Base-by-base conservation (phyloP, 768 basidiomycete species). In the Suillus luteus region DNA sequence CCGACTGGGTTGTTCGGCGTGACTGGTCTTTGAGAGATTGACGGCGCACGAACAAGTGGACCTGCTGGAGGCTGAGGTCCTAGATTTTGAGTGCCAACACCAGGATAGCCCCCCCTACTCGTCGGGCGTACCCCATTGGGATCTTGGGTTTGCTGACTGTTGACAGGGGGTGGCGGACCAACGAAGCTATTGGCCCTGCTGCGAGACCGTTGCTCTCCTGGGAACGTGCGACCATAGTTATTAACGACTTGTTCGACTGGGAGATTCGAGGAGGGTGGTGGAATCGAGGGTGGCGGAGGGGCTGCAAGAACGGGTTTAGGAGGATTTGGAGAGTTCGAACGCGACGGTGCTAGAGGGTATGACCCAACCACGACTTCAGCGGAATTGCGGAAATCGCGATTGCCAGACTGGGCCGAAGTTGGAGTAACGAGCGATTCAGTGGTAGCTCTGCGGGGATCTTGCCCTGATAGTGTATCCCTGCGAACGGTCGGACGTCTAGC, bases 191-290 rank as follows among this genome's bases (percentile, higher is more conserved):
- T 84, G 59, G 81, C 80, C 52, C 85, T 78, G 70, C 85, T 87
- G 31, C 85, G 78, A 9, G 82, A 80, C 75, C 84, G 87, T 58
- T 84, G 79, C 73, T 97, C 96, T 4, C 94, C 95, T 8, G 95
- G 96, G 72, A 98, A 84, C 1, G 89, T 85, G 70, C 95, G 93
- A 33, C 89, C 85, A 71, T 98, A 98, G 66, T 87, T 83, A 0
- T 81, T 80, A 17, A 94, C 75, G 9, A 94, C 87, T n/a, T 87
- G 85, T 62, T 91, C 88, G 19, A 93, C 86, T 0, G 85, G 80
- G n/a, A 86, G 82, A 46, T 80, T 73, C 1, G 82, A 81, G 8
- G 80, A 65, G 2, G 82, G 76, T 37, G 79, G 77, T 4, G 76
- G 62, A 2, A 64, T 24, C 15, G 73, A 72, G 0, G 80, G 46